Conservation (phyloP, 2,329 filamentous ascomycete genomes). For the Trichoderma arundinaceum region DNA sequence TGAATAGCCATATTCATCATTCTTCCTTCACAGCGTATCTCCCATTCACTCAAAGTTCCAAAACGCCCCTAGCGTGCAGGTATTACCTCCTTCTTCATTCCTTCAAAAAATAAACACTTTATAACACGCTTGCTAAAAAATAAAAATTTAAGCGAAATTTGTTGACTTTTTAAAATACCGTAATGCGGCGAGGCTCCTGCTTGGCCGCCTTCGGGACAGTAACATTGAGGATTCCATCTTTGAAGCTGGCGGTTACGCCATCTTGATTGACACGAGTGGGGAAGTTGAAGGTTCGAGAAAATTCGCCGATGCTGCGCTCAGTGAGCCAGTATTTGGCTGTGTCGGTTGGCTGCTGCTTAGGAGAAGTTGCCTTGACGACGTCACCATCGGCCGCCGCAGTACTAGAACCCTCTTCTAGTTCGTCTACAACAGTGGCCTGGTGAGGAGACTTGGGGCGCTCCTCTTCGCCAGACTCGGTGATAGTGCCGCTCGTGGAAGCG, state of each 20-base stretch:
- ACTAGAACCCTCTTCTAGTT: slow-evolving; percentile 43
- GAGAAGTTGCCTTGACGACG: slow-evolving; percentile 34
- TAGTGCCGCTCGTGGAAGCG: slow-evolving; percentile 40
- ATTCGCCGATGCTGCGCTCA: slow-evolving; percentile 70
- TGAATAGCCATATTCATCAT: too few species aligned
- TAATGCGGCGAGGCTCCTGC: slow-evolving; percentile 61
- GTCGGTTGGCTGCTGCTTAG: slow-evolving; percentile 38
- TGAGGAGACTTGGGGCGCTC: slow-evolving; percentile 49
- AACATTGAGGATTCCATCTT: slow-evolving; percentile 69
- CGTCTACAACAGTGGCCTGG: slow-evolving; percentile 71
- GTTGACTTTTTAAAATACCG: slow-evolving; percentile 51
- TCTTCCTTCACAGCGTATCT: too few species aligned
- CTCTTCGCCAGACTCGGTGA: slow-evolving; percentile 45
- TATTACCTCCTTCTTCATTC: not conserved
- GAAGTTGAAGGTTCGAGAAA: slow-evolving; percentile 72
- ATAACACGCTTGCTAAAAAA: not conserved
- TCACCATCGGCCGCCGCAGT: slow-evolving; percentile 36
- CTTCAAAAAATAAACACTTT: not conserved
- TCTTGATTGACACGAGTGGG: slow-evolving; percentile 67
- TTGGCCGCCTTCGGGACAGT: slow-evolving; percentile 70
- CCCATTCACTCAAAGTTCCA: not conserved
- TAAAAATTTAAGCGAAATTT: not conserved
- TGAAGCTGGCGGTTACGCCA: slow-evolving; percentile 64
- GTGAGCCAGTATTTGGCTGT: slow-evolving; percentile 71
- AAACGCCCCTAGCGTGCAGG: slow-evolving; percentile 3